Evolutionary conservation across 2,329 filamentous ascomycete genomes (phyloP).

Genomic region (Chrysoporthe deuterocubensis): DNA sequence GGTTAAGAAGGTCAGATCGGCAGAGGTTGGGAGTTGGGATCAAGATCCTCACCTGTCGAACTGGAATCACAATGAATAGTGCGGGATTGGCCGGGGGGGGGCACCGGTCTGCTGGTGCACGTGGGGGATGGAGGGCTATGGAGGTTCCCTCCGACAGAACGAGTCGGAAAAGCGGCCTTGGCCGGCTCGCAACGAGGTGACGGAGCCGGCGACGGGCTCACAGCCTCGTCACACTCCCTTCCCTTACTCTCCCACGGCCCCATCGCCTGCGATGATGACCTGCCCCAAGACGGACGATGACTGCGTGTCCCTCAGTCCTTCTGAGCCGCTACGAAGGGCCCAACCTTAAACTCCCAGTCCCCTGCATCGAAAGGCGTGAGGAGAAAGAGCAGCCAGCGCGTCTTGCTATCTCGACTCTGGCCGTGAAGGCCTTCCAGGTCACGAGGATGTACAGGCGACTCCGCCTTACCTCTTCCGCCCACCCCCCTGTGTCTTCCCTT

Average conservation of each 20-base stretch:
- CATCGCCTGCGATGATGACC: not conserved
- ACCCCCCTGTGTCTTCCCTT: not conserved
- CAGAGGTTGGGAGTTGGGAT: not conserved
- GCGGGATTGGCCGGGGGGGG: not conserved
- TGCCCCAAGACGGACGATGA: not conserved
- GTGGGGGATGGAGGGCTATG: not conserved
- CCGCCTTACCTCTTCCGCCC: not conserved
- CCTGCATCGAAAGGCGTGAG: not conserved
- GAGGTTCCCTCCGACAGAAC: not conserved
- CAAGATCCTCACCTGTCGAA: not conserved
- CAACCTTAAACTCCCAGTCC: not conserved
- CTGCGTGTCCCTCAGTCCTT: not conserved
- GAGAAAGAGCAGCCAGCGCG: not conserved
- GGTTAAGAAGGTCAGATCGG: not conserved
- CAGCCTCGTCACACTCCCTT: not conserved
- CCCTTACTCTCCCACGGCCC: not conserved
- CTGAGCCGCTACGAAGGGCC: not conserved
- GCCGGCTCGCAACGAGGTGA: not conserved
- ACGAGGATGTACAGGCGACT: not conserved
- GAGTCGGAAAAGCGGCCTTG: not conserved
- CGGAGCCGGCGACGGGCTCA: not conserved
- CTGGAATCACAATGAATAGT: not conserved
- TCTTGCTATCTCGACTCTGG: not conserved
- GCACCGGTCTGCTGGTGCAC: not conserved
- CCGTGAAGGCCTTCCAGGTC: not conserved